Percentiles rank a stretch among this genome's conserved stretches.
Conservation (phyloP, 192 early-diverging fungal species). For the Jimgerdemannia lactiflua region DNA sequence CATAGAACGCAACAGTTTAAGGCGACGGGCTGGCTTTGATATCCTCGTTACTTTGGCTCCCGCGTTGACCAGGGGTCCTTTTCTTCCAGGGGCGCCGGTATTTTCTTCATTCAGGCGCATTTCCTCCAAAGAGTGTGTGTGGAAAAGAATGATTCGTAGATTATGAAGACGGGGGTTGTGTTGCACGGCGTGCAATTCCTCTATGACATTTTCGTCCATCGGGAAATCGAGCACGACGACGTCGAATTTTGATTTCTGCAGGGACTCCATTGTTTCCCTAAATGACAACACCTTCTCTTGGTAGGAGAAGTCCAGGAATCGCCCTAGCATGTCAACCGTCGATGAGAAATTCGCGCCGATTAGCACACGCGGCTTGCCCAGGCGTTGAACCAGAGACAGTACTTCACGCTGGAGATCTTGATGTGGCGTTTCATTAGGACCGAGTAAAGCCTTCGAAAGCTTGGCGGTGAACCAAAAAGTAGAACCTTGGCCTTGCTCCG, state of each 20-base stretch:
- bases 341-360: slow-evolving; percentile 11
- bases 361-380: not conserved
- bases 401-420: not conserved
- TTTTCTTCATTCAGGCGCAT: slow-evolving; percentile 16
- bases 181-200: slow-evolving; percentile 2
- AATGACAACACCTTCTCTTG: slow-evolving; percentile 10
- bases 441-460: slow-evolving; percentile 20
- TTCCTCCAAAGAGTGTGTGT: slow-evolving; percentile 22
- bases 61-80: not conserved
- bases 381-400: slow-evolving; percentile 1
- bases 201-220: slow-evolving; percentile 12
- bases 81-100: slow-evolving; percentile 5
- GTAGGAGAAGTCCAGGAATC: slow-evolving; percentile 4
- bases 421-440: not conserved
- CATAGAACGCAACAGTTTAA: slow-evolving; percentile 38
- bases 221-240: slow-evolving; percentile 24
- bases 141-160: slow-evolving; percentile 24
- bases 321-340: slow-evolving; percentile 18
- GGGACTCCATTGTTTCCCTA: slow-evolving; percentile 4
- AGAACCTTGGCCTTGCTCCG: slow-evolving; percentile 40
- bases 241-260: slow-evolving; percentile 6
- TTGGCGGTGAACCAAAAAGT: slow-evolving; percentile 47
- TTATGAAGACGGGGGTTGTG: slow-evolving; percentile 1
- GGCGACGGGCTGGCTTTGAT: slow-evolving; percentile 35
- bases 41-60: slow-evolving; percentile 30